Percentiles rank a stretch among this genome's conserved stretches.
These are phyloP conservation scores for Ceratocystis alfenasii DNA, from an alignment of 2,329 filamentous ascomycete genomes.

Conservation along the genomic window DNA sequence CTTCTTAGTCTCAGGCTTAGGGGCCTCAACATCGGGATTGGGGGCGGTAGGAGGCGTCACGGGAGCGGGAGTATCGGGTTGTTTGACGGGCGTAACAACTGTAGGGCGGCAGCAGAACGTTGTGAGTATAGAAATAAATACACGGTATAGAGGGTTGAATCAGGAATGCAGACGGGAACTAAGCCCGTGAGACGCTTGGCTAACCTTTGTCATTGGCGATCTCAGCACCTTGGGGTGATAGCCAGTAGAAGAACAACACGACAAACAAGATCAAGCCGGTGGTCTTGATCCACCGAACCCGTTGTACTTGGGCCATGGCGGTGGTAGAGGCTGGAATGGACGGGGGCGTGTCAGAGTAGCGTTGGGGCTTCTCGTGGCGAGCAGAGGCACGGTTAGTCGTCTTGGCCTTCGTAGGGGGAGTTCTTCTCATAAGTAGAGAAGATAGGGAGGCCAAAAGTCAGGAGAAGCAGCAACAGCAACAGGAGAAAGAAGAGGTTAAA, in stretches of 20 bases:
- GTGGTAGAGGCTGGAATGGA: conserved; percentile 31
- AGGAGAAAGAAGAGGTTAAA: not conserved
- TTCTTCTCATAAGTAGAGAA: conserved; percentile 44
- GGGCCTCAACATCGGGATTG: conserved; percentile 11
- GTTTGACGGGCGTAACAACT: conserved; percentile 10
- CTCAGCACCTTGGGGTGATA: conserved; percentile 47
- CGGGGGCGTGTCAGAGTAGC: conserved; percentile 40
- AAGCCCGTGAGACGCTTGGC: conserved; percentile 23
- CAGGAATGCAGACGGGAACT: conserved; percentile 23
- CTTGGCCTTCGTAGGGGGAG: conserved; percentile 51
- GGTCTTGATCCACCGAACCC: conserved; percentile 54
- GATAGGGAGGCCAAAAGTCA: not conserved
- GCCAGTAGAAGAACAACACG: conserved; percentile 50
- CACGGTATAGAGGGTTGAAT: conserved; percentile 3
- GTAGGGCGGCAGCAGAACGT: not conserved
- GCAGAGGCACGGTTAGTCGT: conserved; percentile 45
- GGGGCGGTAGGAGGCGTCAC: conserved; percentile 18
- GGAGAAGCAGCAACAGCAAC: not conserved
- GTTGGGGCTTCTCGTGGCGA: conserved; percentile 52
- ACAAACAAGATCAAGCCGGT: conserved; percentile 49
- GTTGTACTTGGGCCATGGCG: conserved; percentile 51
- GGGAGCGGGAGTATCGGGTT: conserved; percentile 11
- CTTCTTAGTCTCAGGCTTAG: conserved; percentile 17
- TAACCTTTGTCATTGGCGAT: conserved; percentile 35
- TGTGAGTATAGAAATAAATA: not conserved